These are phyloP conservation scores for Sherardia arvensis DNA, from an alignment of 257 asterid genomes.

Conservation along the genomic window DNA sequence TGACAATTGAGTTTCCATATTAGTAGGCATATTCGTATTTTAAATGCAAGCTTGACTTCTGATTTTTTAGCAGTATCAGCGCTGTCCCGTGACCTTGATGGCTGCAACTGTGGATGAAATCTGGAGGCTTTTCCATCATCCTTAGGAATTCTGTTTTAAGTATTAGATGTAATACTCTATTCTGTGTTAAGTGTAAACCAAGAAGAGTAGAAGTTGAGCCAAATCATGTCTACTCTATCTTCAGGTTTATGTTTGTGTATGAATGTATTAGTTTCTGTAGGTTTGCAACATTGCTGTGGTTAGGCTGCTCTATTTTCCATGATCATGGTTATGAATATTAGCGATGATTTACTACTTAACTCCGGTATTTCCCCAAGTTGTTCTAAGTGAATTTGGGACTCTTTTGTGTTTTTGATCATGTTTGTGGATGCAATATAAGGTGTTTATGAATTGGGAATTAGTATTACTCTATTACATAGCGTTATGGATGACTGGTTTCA, in stretches of 20 bases:
- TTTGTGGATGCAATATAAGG: no score
- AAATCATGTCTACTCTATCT: not conserved
- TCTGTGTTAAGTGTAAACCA: no score
- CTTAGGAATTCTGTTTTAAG: slow-evolving; percentile 19
- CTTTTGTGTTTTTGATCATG: no score
- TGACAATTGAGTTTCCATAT: not conserved
- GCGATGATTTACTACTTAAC: no score
- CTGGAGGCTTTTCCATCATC: slow-evolving; percentile 84
- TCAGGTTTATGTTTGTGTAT: not conserved
- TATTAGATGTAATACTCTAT: slow-evolving; percentile 1
- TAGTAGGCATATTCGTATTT: not conserved
- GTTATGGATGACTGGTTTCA: no score
- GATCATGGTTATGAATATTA: no score
- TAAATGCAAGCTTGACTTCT: not conserved
- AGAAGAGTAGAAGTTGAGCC: slow-evolving; percentile 1
- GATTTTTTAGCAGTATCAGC: slow-evolving; percentile 69
- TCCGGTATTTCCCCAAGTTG: no score
- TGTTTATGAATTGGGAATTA: no score
- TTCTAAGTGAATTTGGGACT: no score
- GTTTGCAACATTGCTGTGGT: not conserved
- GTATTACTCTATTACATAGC: no score
- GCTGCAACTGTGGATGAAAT: slow-evolving; percentile 86
- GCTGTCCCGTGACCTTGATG: slow-evolving; percentile 80
- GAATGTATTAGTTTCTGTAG: not conserved
- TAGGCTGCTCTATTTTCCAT: not conserved